Conservation (phyloP, 2,329 filamentous ascomycete genomes). For the Aspergillus texensis region DNA sequence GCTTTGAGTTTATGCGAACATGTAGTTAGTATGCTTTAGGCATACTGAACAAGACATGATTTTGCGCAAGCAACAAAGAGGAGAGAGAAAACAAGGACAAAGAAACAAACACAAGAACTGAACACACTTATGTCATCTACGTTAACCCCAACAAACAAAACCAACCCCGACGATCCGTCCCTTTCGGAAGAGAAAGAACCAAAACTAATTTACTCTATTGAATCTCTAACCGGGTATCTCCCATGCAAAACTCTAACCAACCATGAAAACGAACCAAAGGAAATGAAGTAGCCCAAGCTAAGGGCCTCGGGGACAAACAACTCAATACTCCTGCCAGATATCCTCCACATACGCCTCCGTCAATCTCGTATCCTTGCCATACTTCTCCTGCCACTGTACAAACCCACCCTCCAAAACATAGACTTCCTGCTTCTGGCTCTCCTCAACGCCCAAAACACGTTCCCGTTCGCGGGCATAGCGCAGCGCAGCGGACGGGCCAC, state of each 20-base stretch:
- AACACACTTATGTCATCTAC: not conserved
- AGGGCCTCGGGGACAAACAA: not conserved
- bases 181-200: not conserved
- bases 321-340: slow-evolving; percentile 68
- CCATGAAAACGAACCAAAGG: not conserved
- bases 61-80: not conserved
- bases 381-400: slow-evolving; percentile 81
- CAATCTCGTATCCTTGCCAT: slow-evolving; percentile 73
- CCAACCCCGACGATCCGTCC: not conserved
- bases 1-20: not conserved
- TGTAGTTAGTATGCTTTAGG: not conserved
- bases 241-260: not conserved
- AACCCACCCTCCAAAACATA: slow-evolving; percentile 85
- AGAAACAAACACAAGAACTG: not conserved
- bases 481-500: slow-evolving; percentile 82
- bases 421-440: slow-evolving; percentile 65
- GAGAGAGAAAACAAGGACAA: not conserved
- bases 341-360: slow-evolving; percentile 85
- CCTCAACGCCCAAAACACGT: slow-evolving; percentile 48
- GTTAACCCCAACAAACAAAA: not conserved
- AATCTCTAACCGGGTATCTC: slow-evolving; percentile 6
- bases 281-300: not conserved
- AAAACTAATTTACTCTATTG: not conserved
- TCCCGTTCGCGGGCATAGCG: slow-evolving; percentile 70
- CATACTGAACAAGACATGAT: not conserved